Percentiles rank a stretch among this genome's conserved stretches.
phyloP scores from a whole-genome alignment of 2,329 filamentous ascomycete species.

The Colletotrichum graminicola region DNA sequence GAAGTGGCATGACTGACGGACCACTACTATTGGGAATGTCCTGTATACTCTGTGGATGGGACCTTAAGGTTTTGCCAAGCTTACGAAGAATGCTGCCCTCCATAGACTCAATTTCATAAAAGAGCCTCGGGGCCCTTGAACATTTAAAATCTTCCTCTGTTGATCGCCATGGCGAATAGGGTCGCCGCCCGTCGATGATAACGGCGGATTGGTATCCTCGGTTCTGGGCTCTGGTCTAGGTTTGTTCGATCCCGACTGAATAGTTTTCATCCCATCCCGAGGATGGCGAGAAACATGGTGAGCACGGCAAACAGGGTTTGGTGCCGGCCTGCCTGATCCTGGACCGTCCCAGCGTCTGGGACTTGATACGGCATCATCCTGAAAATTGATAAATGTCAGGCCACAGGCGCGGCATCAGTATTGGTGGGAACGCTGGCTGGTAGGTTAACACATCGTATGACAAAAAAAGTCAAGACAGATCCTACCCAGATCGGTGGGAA shows the following conservation, averaged over 20 bases:
- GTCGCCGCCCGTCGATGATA: neutral
- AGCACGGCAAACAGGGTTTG: slow-evolving; percentile 27
- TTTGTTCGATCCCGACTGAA: slow-evolving; percentile 1
- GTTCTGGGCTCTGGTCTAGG: slow-evolving; percentile 13
- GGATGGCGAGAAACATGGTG: slow-evolving; percentile 25
- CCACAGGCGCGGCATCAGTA: neutral
- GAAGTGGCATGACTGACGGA: neutral
- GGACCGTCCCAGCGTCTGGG: slow-evolving; percentile 25
- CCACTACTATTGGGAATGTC: neutral
- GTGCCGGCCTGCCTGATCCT: slow-evolving; percentile 28
- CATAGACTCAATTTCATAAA: no score
- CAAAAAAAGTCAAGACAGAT: neutral
- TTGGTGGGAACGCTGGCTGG: neutral
- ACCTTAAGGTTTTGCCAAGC: neutral
- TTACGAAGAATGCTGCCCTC: neutral
- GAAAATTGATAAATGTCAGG: slow-evolving; percentile 6
- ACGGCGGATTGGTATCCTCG: neutral
- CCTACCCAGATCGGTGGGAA: neutral
- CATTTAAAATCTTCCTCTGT: neutral
- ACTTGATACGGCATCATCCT: slow-evolving; percentile 30
- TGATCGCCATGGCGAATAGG: neutral
- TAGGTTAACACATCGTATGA: neutral
- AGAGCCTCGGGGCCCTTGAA: no score
- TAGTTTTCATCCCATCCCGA: slow-evolving; percentile 36
- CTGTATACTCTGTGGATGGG: neutral